A percentile compares a stretch with the other conserved stretches of the same genome.
phyloP scores from a whole-genome alignment of 169 alveolate species.

The Plasmodium malariae region DNA sequence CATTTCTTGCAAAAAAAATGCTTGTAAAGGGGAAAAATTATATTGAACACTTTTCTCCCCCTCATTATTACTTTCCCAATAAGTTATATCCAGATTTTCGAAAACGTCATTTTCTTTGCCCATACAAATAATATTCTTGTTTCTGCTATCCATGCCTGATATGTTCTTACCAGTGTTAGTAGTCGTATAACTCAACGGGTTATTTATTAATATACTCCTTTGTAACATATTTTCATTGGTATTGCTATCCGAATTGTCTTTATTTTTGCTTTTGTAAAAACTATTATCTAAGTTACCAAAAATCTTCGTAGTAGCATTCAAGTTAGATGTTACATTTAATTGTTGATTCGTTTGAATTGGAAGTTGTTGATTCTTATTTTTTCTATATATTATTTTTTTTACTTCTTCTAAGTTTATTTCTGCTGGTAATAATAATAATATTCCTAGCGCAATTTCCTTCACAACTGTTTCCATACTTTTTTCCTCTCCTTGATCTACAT shows the following conservation, averaged over 20 bases:
- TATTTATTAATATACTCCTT: conserved; percentile 87
- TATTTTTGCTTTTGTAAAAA: conserved; percentile 45
- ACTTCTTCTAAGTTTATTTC: conserved; percentile 84
- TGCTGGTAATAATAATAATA: conserved; percentile 91
- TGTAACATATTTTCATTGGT: conserved; percentile 40
- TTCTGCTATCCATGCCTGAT: conserved; percentile 84
- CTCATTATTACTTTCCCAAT: conserved; percentile 73
- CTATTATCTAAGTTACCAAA: conserved; percentile 36
- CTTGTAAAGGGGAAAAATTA: conserved; percentile 93
- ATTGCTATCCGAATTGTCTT: conserved; percentile 26
- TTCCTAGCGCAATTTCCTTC: conserved; percentile 91
- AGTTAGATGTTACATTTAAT: conserved; percentile 35
- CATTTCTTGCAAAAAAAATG: conserved; percentile 96
- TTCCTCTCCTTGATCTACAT: conserved; percentile 94
- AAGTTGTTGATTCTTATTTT: conserved; percentile 61
- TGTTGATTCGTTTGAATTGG: conserved; percentile 42
- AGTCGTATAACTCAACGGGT: conserved; percentile 92
- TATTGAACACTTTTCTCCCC: conserved; percentile 63
- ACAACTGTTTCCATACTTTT: conserved; percentile 95
- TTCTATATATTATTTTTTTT: conserved; percentile 74
- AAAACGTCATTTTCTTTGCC: conserved; percentile 47
- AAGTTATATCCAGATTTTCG: conserved; percentile 25
- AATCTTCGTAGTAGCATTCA: conserved; percentile 45
- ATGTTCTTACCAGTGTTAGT: conserved; percentile 87
- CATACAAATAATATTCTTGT: conserved; percentile 16